Evolutionary conservation across 495 filamentous ascomycete species (phyloP).

Genomic region (Aspergillus affinis): DNA sequence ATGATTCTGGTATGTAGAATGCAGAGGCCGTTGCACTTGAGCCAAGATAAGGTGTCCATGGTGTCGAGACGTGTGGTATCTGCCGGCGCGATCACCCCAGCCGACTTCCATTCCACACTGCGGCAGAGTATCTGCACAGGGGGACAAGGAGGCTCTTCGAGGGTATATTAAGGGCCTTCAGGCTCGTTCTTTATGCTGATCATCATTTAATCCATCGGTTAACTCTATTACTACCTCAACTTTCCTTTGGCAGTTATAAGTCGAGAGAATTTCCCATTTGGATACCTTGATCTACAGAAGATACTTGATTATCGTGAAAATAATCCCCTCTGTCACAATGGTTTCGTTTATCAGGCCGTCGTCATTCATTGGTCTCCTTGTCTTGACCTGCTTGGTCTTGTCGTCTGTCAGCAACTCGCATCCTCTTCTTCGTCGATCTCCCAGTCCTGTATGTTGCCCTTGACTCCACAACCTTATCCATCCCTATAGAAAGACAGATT

Average conservation of each 20-base stretch:
- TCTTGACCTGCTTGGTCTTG: conserved; percentile 10
- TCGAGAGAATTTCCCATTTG: not conserved
- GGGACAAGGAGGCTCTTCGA: not conserved
- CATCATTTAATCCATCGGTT: not conserved
- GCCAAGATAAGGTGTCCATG: not conserved
- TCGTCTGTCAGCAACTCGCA: conserved; percentile 11
- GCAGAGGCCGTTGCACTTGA: not conserved
- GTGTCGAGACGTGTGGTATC: not conserved
- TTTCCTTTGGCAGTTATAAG: not conserved
- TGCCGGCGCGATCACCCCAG: not conserved
- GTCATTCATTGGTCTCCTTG: conserved; percentile 8
- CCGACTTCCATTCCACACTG: not conserved
- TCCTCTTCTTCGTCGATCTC: conserved; percentile 8
- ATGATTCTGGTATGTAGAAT: not conserved
- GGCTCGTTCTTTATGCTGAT: not conserved
- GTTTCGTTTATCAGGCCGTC: conserved; percentile 2
- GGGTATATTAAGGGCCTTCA: not conserved
- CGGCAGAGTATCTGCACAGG: not conserved
- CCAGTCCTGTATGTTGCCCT: conserved; percentile 13
- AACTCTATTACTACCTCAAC: not conserved
- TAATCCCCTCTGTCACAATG: not conserved
- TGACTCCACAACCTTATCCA: not conserved
- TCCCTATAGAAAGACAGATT: conserved; percentile 22
- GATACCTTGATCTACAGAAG: not conserved
- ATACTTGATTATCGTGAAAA: not conserved